Evolutionary conservation across 768 basidiomycete species (phyloP).

Genomic region (Porpolomopsis calyptriformis): DNA sequence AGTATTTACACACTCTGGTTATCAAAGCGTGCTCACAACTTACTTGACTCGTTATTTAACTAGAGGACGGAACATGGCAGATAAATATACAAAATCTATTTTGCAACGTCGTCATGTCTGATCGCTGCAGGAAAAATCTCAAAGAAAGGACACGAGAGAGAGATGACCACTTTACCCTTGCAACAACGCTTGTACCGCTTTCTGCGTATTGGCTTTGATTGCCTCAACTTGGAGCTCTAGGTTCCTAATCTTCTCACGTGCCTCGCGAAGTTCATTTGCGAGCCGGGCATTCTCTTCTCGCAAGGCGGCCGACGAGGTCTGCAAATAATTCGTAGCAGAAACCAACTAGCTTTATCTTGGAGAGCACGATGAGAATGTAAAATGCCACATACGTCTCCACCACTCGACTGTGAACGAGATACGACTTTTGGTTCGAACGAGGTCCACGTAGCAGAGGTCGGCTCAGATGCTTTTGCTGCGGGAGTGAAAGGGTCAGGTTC

Average conservation of each 20-base stretch:
- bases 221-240: slow-evolving; percentile 76
- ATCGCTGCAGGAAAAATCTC: no score
- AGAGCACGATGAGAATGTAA: slow-evolving; percentile 2
- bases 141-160: no score
- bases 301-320: slow-evolving; percentile 15
- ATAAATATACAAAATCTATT: no score
- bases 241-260: slow-evolving; percentile 71
- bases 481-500: background rate
- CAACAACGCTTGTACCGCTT: slow-evolving; percentile 57
- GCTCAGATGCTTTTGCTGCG: background rate
- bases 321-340: slow-evolving; percentile 1
- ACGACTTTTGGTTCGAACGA: slow-evolving; percentile 13
- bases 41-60: no score
- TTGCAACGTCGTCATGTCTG: no score
- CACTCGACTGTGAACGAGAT: slow-evolving; percentile 14
- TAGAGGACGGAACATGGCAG: no score
- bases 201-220: slow-evolving; percentile 62
- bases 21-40: no score
- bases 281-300: slow-evolving; percentile 55
- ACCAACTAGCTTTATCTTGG: no score
- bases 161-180: no score
- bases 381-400: slow-evolving; percentile 23
- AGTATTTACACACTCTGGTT: no score
- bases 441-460: slow-evolving; percentile 9
- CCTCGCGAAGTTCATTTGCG: slow-evolving; percentile 60